Percentiles rank a stretch among this genome's conserved stretches.
These are phyloP conservation scores for Thraustochytrium striatum DNA, from an alignment of 352 stramenopile species.

Conservation along the genomic window DNA sequence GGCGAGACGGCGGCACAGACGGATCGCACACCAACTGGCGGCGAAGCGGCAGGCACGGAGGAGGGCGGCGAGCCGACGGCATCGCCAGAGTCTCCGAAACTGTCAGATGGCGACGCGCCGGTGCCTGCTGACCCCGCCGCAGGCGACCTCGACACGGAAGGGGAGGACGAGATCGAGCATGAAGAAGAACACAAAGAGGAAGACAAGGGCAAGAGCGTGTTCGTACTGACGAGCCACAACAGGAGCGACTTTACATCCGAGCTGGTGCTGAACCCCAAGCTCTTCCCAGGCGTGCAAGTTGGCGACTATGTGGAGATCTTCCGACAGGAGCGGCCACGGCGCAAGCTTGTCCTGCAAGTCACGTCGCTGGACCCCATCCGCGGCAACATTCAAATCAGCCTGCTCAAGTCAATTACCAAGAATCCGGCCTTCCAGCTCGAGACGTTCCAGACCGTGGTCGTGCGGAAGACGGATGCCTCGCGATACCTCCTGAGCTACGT, in stretches of 20 bases:
- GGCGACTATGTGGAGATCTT: conserved; percentile 42
- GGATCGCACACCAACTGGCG: too few relatives aligned
- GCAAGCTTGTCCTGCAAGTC: conserved; percentile 20
- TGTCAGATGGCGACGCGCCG: too few relatives aligned
- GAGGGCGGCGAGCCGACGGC: too few relatives aligned
- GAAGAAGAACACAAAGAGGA: background rate
- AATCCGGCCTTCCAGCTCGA: conserved; percentile 38
- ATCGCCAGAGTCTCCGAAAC: too few relatives aligned
- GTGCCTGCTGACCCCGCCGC: too few relatives aligned
- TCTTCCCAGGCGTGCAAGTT: background rate
- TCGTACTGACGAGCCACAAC: conserved; percentile 16
- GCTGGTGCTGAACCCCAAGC: conserved; percentile 10
- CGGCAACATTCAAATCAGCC: conserved; percentile 25
- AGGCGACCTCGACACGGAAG: background rate
- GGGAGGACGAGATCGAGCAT: background rate
- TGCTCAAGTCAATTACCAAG: conserved; percentile 3
- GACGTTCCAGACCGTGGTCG: conserved; percentile 6
- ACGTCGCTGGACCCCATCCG: background rate
- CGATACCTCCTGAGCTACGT: conserved; percentile 17
- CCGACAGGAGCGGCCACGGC: background rate
- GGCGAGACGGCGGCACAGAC: too few relatives aligned
- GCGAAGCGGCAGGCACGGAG: too few relatives aligned
- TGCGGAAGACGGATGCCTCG: background rate
- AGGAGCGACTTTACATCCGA: conserved; percentile 11
- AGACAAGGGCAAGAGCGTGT: background rate